These are phyloP conservation scores for Fusarium devonianum DNA, from an alignment of 2,329 filamentous ascomycete species.

Conservation along the genomic window DNA sequence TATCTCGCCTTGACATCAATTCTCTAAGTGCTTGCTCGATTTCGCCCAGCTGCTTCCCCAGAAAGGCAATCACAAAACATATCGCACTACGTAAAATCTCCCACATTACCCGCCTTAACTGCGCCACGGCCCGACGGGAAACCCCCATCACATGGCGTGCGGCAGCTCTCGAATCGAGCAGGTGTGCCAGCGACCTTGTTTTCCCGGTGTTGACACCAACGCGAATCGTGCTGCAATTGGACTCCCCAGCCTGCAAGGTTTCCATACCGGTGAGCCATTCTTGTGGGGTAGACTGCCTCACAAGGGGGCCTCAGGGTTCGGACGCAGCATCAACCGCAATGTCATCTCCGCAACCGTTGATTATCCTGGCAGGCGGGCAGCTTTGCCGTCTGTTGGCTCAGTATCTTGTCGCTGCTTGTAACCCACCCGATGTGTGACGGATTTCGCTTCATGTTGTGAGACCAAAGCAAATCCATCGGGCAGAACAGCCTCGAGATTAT, in stretches of 20 bases:
- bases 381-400: not conserved
- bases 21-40: too few species aligned
- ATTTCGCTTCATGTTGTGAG: too few species aligned
- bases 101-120: not conserved
- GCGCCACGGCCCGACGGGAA: constrained; percentile 19
- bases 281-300: constrained; percentile 35
- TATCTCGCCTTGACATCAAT: too few species aligned
- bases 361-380: constrained; percentile 6
- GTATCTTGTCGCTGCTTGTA: not conserved
- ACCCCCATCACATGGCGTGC: constrained; percentile 4
- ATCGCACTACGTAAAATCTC: too few species aligned
- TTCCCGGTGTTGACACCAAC: constrained; percentile 10
- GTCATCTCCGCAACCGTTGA: constrained; percentile 22
- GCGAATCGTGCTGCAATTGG: constrained; percentile 21
- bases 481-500: not conserved
- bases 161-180: constrained; percentile 26
- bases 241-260: constrained; percentile 26
- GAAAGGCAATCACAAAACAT: too few species aligned
- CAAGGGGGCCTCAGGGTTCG: constrained; percentile 11
- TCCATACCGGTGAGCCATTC: constrained; percentile 33
- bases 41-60: too few species aligned
- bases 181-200: constrained; percentile 22
- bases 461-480: too few species aligned
- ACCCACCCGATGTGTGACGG: constrained; percentile 15
- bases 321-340: constrained; percentile 5